Evolutionary conservation across 768 basidiomycete genomes (phyloP).

Genomic region (Panaeolus papilionaceus): DNA sequence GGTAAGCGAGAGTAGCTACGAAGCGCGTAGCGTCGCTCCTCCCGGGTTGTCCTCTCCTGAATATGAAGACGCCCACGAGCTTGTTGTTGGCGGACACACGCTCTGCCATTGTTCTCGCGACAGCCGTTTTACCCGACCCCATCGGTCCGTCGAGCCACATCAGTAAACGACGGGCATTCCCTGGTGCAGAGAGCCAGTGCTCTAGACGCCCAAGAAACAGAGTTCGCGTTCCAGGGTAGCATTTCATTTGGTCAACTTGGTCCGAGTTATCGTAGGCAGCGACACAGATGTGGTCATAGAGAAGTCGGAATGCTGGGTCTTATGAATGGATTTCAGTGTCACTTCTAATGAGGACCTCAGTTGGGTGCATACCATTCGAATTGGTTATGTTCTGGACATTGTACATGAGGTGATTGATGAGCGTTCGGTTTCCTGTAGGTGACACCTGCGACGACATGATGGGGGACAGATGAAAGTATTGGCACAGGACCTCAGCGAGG

Average conservation of each 20-base stretch:
- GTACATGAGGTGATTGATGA: too few species aligned
- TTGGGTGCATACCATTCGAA: too few species aligned
- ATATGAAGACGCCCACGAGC: conserved; percentile 40
- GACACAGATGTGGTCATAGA: not conserved
- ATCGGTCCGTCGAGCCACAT: conserved; percentile 30
- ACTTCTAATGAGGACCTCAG: too few species aligned
- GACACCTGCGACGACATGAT: too few species aligned
- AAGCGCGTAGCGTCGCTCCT: conserved; percentile 33
- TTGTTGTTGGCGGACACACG: conserved; percentile 21
- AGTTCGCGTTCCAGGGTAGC: conserved; percentile 15
- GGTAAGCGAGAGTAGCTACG: conserved; percentile 37
- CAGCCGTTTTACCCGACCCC: conserved; percentile 32
- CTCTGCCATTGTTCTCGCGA: conserved; percentile 32
- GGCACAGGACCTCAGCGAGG: too few species aligned
- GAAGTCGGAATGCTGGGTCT: not conserved
- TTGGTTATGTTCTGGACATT: too few species aligned
- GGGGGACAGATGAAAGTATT: too few species aligned
- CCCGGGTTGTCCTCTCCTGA: conserved; percentile 34
- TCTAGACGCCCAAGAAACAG: conserved; percentile 7
- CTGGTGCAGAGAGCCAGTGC: not conserved
- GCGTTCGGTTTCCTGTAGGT: too few species aligned
- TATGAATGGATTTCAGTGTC: too few species aligned
- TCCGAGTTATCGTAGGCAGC: not conserved
- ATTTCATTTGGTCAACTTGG: not conserved
- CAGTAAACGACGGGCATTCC: not conserved